Evolutionary conservation across 805 yeast species (phyloP), one percentile per base, ranked within the genome.

Genomic region (Metahyphopichia silvanorum): DNA sequence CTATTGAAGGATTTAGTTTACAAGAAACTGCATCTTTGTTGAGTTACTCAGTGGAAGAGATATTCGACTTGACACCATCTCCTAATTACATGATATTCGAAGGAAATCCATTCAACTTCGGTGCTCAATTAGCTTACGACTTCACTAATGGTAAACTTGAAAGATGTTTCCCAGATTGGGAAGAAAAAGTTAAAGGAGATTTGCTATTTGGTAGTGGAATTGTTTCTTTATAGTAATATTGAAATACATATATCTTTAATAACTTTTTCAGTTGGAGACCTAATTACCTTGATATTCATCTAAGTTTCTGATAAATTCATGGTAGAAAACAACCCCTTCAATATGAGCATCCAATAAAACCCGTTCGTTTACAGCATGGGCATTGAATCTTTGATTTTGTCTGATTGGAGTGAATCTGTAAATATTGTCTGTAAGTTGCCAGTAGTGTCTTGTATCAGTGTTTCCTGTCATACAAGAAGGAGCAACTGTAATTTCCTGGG

Each of bases 361-460:
- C 41, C 62, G 69, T 53, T 85, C 93, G 50, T 83, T 72, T 13
- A 81, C 79, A 19, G 83, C 76, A 57, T 83, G 89, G 13, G 20
- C 37, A 30, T 58, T 52, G 19, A 69, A 71, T 9, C 22, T 9
- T 11, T 21, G 9, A 11, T 21, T 21, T 11, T 21, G 22, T 11
- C 22, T 9, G 14, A 18, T 12, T 8, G 86, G 82, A 25, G 68
- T 66, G 51, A 69, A 77, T 37, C 89, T 66, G 61, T 67, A 83
- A 33, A 83, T 79, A 47, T 81, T 71, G 21, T 65, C 53, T 2
- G 82, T 72, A 44, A 83, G 57, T 25, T 57, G 49, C 87, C 86
- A 79, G 56, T 79, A 83, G 47, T 71, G 67, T 36, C 65, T 61
- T 3, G 88, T 82, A 49, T 83, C 89, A 3, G 89, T 82, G 55